Evolutionary conservation across 2,329 filamentous ascomycete genomes (phyloP), one percentile per base, ranked within the genome.

Genomic region (Dactylellina parvicollis): DNA sequence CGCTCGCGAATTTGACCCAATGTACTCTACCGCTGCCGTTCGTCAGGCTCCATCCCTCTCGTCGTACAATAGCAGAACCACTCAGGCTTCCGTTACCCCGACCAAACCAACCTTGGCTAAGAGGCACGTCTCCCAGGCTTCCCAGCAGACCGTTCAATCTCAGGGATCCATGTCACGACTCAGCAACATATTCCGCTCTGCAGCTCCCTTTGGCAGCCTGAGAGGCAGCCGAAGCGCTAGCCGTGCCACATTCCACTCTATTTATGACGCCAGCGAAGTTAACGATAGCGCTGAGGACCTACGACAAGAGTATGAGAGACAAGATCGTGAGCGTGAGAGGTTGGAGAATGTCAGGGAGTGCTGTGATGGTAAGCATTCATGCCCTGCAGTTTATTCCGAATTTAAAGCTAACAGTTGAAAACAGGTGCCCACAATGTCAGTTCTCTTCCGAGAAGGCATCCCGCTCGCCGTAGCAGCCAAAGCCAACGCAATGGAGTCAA

Each of bases 291-390:
- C 91, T 2, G 92, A 96, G 80, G 92, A 97, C 79, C 80, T 96
- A 66, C 85, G 92, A 65, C 86, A 89, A 75, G 88, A 93, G 75
- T 91, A 94, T 77, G 91, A 94, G 81, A 85, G 87, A 75, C 89
- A 92, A 79, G 90, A 94, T 78, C 84, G 88, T 60, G 90, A 93
- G 76, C 84, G 89, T 24, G 91, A 93, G 79, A 86, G 89, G 75
- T 85, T 98, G 78, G 94, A 98, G 84, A 97, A 99, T 80, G 95
- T 99, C 76, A 86, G 95, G 79, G 93, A 94, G 71, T 99, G 95
- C 83, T 99, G 95, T 81, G 95, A 98, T 86, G 95, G 93, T 94
- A 85, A 86, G 89, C 83, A 65, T 65, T 47, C 20, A 10, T 42
- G 42, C 30, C 50, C 49, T 40, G n/a, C 24, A 7, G 9, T 47